These are phyloP conservation scores for Escallonia rubra DNA, from an alignment of 129 eudicot genomes.

Conservation along the genomic window DNA sequence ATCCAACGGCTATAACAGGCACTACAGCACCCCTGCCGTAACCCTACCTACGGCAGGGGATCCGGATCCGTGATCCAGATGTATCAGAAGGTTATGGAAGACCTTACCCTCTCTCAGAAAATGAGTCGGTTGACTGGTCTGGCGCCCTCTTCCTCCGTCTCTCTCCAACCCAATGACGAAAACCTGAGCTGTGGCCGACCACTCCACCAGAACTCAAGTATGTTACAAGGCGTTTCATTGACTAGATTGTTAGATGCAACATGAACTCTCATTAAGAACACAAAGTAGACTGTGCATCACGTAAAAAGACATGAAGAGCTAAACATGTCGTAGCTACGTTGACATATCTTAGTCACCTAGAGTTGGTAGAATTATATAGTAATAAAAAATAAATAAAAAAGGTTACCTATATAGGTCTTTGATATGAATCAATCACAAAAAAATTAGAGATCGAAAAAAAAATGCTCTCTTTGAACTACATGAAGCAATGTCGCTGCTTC, in stretches of 20 bases:
- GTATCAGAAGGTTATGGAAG: conserved; percentile 8
- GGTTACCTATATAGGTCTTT: background rate
- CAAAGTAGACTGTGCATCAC: too few species aligned
- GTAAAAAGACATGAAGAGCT: too few species aligned
- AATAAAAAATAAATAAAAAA: too few species aligned
- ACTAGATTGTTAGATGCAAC: too few species aligned
- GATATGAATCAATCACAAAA: too few species aligned
- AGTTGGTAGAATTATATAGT: background rate
- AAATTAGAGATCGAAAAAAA: too few species aligned
- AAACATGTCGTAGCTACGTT: too few species aligned
- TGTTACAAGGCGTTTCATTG: background rate
- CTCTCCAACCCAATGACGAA: background rate
- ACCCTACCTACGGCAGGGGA: too few species aligned
- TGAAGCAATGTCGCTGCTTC: background rate
- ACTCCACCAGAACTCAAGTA: conserved; percentile 10
- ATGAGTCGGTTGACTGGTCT: conserved; percentile 5
- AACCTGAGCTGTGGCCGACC: conserved; percentile 6
- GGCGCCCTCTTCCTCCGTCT: background rate
- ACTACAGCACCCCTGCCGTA: too few species aligned
- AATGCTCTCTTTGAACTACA: background rate
- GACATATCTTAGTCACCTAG: too few species aligned
- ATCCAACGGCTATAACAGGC: too few species aligned
- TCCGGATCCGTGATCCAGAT: background rate
- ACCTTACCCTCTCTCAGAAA: background rate
- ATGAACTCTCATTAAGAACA: too few species aligned